A percentile compares a stretch with the other conserved stretches of the same genome.
Conservation (phyloP, 192 early-diverging fungal genomes). For the Podila verticillata region DNA sequence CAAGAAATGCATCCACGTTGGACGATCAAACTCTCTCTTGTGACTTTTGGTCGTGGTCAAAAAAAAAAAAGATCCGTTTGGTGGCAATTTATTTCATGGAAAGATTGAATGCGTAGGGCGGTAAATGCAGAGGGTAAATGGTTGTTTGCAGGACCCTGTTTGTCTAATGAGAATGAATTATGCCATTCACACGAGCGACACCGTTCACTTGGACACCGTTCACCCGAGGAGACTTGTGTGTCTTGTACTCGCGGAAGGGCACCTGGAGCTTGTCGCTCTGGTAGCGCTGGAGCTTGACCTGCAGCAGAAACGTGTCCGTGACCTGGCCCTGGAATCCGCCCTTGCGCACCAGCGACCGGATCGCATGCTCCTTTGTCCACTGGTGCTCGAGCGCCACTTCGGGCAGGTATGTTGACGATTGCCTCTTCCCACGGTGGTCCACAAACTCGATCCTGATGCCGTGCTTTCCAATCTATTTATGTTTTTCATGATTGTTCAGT, state of each 20-base stretch:
- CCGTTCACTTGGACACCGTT: no score
- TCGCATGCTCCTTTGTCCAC: slow-evolving; percentile 87
- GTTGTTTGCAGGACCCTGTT: background rate
- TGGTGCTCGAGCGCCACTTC: slow-evolving; percentile 89
- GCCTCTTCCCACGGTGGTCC: slow-evolving; percentile 55
- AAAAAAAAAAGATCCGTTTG: background rate
- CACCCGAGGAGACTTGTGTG: no score
- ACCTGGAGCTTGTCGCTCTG: slow-evolving; percentile 76
- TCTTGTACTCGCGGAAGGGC: slow-evolving; percentile 76
- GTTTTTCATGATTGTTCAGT: background rate
- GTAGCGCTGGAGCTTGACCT: slow-evolving; percentile 85
- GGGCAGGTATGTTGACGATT: slow-evolving; percentile 91
- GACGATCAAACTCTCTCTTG: background rate
- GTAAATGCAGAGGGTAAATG: no score
- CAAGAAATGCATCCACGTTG: no score
- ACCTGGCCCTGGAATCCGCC: slow-evolving; percentile 77
- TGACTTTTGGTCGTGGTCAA: background rate
- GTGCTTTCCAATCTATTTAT: slow-evolving; percentile 76
- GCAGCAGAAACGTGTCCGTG: slow-evolving; percentile 62
- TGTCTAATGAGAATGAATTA: background rate
- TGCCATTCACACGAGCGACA: no score
- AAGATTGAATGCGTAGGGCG: no score
- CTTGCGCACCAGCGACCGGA: slow-evolving; percentile 89
- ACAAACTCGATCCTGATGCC: slow-evolving; percentile 94
- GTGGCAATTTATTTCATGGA: background rate